Evolutionary conservation across 2,329 filamentous ascomycete species (phyloP), one percentile per base, ranked within the genome.

Genomic region (Monosporascus sp.): DNA sequence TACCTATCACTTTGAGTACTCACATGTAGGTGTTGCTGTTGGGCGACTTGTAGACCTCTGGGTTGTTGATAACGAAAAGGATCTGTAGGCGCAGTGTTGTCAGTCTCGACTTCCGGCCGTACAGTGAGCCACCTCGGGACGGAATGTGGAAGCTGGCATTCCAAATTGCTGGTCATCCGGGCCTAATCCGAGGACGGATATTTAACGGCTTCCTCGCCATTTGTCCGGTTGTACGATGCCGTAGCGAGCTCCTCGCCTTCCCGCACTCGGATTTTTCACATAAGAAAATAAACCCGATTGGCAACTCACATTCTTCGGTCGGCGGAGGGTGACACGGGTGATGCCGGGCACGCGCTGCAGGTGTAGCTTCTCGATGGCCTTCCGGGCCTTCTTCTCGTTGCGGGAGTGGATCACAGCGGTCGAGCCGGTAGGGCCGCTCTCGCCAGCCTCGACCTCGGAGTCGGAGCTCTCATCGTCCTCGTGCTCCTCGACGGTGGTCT

Each of bases 361-460:
- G 73, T 96, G 92, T 72, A 97, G 86, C 87, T 99, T 99, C 76
- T 91, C 90, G 74, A 99, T 96, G 71, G 92, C 91, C 86, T 99
- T 99, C 80, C 94, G 88, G 69, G 94, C 95, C 87, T 99, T 99
- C 90, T 99, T 99, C 88, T 99, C 94, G 81, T 97, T 97, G 77
- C 94, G 91, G 73, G 91, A 96, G 85, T 97, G 93, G 71, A 99
- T 87, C 68, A 94, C 85, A 71, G 93, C 88, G 62, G 88, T 85
- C 70, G 91, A 90, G 71, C 93, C 94, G 64, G 89, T 87, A 72
- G 93, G 91, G 65, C 73, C 74, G 60, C 73, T 71, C 58, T 84
- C 84, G 64, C 80, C 85, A 59, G 84, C 86, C 74, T 94, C 91
- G 67, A 83, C 86, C 68, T 88, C 88, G 67, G 87, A 89, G 64